Conservation (phyloP, 164 flowering plant genomes). For the Nelumbo lutea region DNA sequence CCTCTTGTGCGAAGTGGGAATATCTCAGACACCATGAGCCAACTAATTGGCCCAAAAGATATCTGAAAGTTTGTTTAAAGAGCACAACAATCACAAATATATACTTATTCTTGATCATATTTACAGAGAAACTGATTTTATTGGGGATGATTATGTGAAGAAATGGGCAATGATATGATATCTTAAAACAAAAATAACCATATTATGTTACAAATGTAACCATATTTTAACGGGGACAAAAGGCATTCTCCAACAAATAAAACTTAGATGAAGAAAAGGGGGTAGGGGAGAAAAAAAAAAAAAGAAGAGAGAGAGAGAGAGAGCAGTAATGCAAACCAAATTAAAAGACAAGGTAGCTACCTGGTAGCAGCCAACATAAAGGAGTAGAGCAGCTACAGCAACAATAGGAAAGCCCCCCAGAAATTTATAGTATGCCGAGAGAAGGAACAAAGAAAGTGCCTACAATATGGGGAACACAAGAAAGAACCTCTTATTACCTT, state of each 20-base stretch:
- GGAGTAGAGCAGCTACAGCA: slow-evolving; percentile 78
- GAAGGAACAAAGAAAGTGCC: slow-evolving; percentile 71
- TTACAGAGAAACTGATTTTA: not conserved
- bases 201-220: too few species aligned
- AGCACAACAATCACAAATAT: not conserved
- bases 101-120: not conserved
- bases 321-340: not conserved
- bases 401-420: slow-evolving; percentile 68
- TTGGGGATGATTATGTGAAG: not conserved
- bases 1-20: slow-evolving; percentile 92
- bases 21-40: slow-evolving; percentile 97
- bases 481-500: slow-evolving; percentile 1
- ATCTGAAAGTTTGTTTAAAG: slow-evolving; percentile 40
- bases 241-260: too few species aligned
- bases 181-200: too few species aligned
- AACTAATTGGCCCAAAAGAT: slow-evolving; percentile 94
- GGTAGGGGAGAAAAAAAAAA: too few species aligned
- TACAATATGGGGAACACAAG: slow-evolving; percentile 17
- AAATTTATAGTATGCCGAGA: slow-evolving; percentile 83
- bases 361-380: slow-evolving; percentile 94
- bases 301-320: not conserved
- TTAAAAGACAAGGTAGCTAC: slow-evolving; percentile 19
- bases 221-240: too few species aligned
- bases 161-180: too few species aligned
- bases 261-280: too few species aligned